phyloP scores from a whole-genome alignment of 2,329 filamentous ascomycete species.

The Sporothrix pseudoabietina region DNA sequence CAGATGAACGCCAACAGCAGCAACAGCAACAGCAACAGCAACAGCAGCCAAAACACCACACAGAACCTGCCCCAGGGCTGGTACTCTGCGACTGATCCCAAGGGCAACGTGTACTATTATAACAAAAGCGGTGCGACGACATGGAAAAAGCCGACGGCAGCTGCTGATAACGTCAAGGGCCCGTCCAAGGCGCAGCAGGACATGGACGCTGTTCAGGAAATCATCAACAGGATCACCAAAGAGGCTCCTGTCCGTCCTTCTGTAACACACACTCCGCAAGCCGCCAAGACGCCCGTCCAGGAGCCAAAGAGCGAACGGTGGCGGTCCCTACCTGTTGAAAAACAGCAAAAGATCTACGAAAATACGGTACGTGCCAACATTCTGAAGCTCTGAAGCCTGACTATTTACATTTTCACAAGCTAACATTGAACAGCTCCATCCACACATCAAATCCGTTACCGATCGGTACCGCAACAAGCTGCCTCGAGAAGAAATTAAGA shows the following conservation, averaged over 20 bases:
- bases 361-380: slow-evolving; percentile 68
- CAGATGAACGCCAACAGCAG: not conserved
- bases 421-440: slow-evolving; percentile 64
- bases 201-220: slow-evolving; percentile 76
- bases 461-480: slow-evolving; percentile 87
- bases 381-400: too few species aligned
- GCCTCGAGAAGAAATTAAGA: slow-evolving; percentile 73
- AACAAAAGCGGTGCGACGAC: slow-evolving; percentile 74
- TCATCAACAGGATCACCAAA: slow-evolving; percentile 82
- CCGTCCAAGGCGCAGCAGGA: slow-evolving; percentile 65
- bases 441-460: slow-evolving; percentile 80
- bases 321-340: slow-evolving; percentile 71
- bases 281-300: slow-evolving; percentile 55
- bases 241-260: slow-evolving; percentile 54
- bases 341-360: slow-evolving; percentile 94
- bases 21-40: slow-evolving; percentile 36
- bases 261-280: slow-evolving; percentile 66
- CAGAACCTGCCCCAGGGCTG: slow-evolving; percentile 72
- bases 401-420: not conserved
- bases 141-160: slow-evolving; percentile 75
- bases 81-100: slow-evolving; percentile 72
- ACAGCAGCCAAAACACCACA: not conserved
- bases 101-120: slow-evolving; percentile 83
- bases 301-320: slow-evolving; percentile 71
- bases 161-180: slow-evolving; percentile 67